Evolutionary conservation across 2,329 filamentous ascomycete species (phyloP), one percentile per base, ranked within the genome.

Genomic region (Trichoderma sp.): DNA sequence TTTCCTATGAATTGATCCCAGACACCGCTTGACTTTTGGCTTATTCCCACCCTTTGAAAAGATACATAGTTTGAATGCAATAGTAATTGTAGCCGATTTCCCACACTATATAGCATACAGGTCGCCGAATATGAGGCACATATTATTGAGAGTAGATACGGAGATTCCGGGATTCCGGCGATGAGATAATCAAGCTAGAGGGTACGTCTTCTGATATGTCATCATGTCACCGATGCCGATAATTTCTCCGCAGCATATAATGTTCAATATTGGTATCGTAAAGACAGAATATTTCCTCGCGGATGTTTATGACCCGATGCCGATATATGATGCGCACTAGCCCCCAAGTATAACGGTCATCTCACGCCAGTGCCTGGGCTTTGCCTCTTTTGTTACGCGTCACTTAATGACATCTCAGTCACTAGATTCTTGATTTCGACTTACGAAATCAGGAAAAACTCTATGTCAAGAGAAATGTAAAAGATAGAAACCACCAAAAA

Each of bases 11-110:
- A 21, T 11, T 6, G 7, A 21, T 21, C 45, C n/a, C 45, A 4
- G 5, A 4, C 27, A 27, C 27, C 27, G 27, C 27, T 27, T 27
- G 27, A 27, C 2, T 27, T 27, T 27, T 27, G 2, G 27, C 27
- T 27, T 27, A 27, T 27, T 27, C 27, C 2, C 2, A 27, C 27
- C 27, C 27, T 27, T 27, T 27, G 27, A 27, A 27, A 27, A 27
- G 27, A 27, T 27, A 27, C 27, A 3, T 27, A 27, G 3, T 27
- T 27, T 4, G 27, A 27, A 27, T 50, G 8, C 3, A 18, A 11
- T 50, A 11, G 1, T 3, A 21, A 21, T 12, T 0, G 9, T 53
- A 2, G n/a, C 9, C 9, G 1, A 21, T 12, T 0, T 53, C 0
- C 4, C 2, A 53, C 9, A 53, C 9, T 12, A 0, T 21, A 0